Evolutionary conservation across 2,329 filamentous ascomycete species (phyloP).

Genomic region (Hymenoscyphus scutula): DNA sequence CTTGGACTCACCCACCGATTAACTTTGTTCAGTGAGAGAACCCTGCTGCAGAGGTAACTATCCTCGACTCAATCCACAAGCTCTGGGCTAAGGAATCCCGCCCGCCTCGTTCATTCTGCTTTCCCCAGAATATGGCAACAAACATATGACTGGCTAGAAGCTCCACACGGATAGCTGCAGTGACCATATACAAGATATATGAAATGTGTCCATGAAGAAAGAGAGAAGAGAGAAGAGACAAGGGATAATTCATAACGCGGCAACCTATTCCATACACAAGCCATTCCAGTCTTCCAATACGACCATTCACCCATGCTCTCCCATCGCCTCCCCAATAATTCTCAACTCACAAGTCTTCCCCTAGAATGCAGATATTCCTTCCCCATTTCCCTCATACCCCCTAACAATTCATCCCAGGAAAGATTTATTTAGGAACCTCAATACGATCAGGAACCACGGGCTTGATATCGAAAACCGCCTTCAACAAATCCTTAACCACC

Average conservation of each 20-base stretch:
- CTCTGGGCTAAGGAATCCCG: no score
- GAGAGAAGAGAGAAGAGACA: background rate
- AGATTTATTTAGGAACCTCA: constrained; percentile 33
- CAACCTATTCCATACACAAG: constrained; percentile 32
- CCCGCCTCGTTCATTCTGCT: no score
- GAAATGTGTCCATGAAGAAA: no score
- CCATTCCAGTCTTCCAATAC: background rate
- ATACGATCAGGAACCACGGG: constrained; percentile 57
- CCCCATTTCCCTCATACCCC: background rate
- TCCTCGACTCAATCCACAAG: no score
- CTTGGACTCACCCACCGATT: no score
- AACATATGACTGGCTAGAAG: no score
- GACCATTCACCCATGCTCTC: background rate
- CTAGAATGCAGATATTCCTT: constrained; percentile 1
- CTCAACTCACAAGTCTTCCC: background rate
- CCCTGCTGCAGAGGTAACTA: no score
- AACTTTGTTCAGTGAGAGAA: no score
- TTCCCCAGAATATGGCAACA: no score
- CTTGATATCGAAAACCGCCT: constrained; percentile 81
- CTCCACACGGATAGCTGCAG: no score
- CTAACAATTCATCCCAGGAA: background rate
- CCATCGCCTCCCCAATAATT: constrained; percentile 4
- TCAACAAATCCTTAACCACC: constrained; percentile 80
- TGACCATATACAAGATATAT: no score
- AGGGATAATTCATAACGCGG: constrained; percentile 29